phyloP scores from a whole-genome alignment of 2,329 filamentous ascomycete species.

The Cladosporium sphaerospermum region DNA sequence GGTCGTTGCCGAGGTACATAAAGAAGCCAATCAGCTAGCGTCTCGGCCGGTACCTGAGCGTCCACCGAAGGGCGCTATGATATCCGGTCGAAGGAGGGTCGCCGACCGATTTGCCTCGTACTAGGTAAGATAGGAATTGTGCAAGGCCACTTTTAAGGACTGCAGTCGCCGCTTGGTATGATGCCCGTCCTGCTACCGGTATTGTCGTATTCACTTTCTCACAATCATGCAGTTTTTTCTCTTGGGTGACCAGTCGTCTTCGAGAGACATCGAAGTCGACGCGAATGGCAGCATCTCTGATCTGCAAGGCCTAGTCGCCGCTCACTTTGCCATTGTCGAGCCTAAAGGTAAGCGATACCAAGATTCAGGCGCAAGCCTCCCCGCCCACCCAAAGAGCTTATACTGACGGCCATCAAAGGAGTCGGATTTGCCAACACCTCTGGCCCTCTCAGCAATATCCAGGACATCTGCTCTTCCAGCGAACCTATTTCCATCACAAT shows the following conservation, averaged over 20 bases:
- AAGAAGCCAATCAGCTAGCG: neutral
- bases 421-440: conserved; percentile 2
- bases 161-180: neutral
- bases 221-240: conserved; percentile 23
- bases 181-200: neutral
- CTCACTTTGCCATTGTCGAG: conserved; percentile 27
- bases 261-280: conserved; percentile 22
- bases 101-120: too few species aligned
- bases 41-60: neutral
- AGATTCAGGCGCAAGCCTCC: too few species aligned
- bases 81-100: too few species aligned
- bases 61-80: too few species aligned
- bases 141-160: neutral
- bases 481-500: conserved; percentile 36
- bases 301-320: conserved; percentile 24
- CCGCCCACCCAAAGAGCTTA: too few species aligned
- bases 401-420: neutral
- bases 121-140: too few species aligned
- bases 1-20: neutral
- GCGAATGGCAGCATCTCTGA: conserved; percentile 22
- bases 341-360: conserved; percentile 19
- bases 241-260: conserved; percentile 21
- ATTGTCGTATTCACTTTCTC: conserved; percentile 50
- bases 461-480: conserved; percentile 28
- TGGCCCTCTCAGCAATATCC: conserved; percentile 10